Percentiles rank a stretch among this genome's conserved stretches.
These are phyloP conservation scores for Pseudoperonospora humuli DNA, from an alignment of 352 stramenopile genomes.

Conservation along the genomic window DNA sequence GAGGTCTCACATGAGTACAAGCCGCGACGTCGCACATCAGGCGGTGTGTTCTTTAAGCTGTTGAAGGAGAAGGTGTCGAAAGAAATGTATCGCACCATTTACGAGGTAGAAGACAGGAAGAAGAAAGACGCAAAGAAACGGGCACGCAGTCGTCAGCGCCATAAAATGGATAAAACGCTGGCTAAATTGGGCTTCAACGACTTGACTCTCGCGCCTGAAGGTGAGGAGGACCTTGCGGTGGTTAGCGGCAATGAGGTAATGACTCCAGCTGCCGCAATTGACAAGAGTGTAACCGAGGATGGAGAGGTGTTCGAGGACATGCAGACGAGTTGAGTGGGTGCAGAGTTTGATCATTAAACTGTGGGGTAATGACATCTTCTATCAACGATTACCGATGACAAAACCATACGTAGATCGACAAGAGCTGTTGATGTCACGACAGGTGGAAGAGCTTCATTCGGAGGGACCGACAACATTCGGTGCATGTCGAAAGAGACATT, in stretches of 20 bases:
- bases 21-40: slow-evolving; percentile 55
- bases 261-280: neutral
- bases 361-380: too few relatives aligned
- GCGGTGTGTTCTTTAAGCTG: slow-evolving; percentile 60
- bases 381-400: too few relatives aligned
- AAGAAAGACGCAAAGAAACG: slow-evolving; percentile 74
- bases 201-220: slow-evolving; percentile 26
- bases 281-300: slow-evolving; percentile 7
- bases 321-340: slow-evolving; percentile 9
- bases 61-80: slow-evolving; percentile 55
- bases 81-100: slow-evolving; percentile 68
- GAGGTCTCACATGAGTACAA: slow-evolving; percentile 30
- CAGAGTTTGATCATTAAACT: too few relatives aligned
- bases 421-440: too few relatives aligned
- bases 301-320: slow-evolving; percentile 35
- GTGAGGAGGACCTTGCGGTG: neutral
- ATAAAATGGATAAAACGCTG: slow-evolving; percentile 59
- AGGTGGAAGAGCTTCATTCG: too few relatives aligned
- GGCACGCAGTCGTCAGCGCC: slow-evolving; percentile 31
- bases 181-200: slow-evolving; percentile 47
- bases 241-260: slow-evolving; percentile 1
- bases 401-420: too few relatives aligned
- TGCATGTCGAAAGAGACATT: too few relatives aligned
- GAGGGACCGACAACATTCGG: too few relatives aligned
- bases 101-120: slow-evolving; percentile 58